Conservation (phyloP, 2,329 filamentous ascomycete species). For the Calonectria hongkongensis region DNA sequence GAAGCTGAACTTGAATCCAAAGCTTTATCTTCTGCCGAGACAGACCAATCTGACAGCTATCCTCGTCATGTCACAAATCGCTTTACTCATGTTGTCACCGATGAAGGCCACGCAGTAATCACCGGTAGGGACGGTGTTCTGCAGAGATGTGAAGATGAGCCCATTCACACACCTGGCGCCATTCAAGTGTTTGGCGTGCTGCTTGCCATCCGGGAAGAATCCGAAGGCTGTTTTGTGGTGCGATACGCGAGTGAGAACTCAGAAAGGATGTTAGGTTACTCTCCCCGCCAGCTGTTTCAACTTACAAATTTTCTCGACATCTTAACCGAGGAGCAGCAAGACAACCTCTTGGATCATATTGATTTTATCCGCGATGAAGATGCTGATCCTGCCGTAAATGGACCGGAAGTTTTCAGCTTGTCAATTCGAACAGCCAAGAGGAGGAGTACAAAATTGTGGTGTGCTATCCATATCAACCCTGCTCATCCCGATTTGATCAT, state of each 20-base stretch:
- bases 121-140: conserved; percentile 84
- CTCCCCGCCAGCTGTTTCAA: conserved; percentile 84
- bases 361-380: conserved; percentile 92
- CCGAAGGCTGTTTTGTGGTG: conserved; percentile 80
- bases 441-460: conserved; percentile 85
- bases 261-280: conserved; percentile 82
- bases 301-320: conserved; percentile 88
- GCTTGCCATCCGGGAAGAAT: conserved; percentile 82
- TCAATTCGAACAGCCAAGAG: conserved; percentile 77
- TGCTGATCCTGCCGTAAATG: conserved; percentile 82
- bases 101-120: conserved; percentile 87
- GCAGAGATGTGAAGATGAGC: conserved; percentile 92
- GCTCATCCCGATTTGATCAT: conserved; percentile 82
- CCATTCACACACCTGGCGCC: conserved; percentile 90
- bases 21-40: conserved; percentile 15
- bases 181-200: conserved; percentile 88
- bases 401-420: conserved; percentile 90
- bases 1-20: conserved; percentile 47
- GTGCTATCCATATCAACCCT: conserved; percentile 86
- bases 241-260: conserved; percentile 90
- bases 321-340: conserved; percentile 86
- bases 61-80: conserved; percentile 79
- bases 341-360: conserved; percentile 89
- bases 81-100: conserved; percentile 86
- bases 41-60: conserved; percentile 51